Conservation (phyloP, 768 basidiomycete species). For the Roridomyces roridus region DNA sequence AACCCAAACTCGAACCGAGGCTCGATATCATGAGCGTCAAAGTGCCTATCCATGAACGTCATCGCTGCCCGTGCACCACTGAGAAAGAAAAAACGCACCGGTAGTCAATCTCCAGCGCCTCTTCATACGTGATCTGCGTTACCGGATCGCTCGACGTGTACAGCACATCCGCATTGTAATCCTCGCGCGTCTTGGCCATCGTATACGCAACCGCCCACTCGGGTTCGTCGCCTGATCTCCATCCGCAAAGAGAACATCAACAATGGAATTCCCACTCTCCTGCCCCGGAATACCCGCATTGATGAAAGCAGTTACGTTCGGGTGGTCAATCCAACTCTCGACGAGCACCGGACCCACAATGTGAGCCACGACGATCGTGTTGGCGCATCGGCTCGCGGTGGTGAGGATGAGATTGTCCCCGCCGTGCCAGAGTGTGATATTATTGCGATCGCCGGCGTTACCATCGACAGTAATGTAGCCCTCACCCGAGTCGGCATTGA, state of each 20-base stretch:
- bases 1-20: slow-evolving; percentile 41
- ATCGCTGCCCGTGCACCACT: neutral
- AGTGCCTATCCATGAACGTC: slow-evolving; percentile 24
- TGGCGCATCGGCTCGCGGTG: slow-evolving; percentile 56
- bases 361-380: slow-evolving; percentile 69
- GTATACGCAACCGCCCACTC: slow-evolving; percentile 56
- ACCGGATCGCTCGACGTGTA: neutral
- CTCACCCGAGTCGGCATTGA: slow-evolving; percentile 46
- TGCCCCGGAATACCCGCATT: slow-evolving; percentile 59
- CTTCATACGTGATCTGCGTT: slow-evolving; percentile 21
- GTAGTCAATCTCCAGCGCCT: slow-evolving; percentile 35
- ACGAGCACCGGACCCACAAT: slow-evolving; percentile 60
- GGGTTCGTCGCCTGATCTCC: slow-evolving; percentile 51
- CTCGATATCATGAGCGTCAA: slow-evolving; percentile 36
- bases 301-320: slow-evolving; percentile 54
- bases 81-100: slow-evolving; percentile 24
- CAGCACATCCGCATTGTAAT: slow-evolving; percentile 47
- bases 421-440: slow-evolving; percentile 47
- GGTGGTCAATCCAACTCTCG: slow-evolving; percentile 67
- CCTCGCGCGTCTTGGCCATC: slow-evolving; percentile 56
- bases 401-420: slow-evolving; percentile 47
- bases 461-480: slow-evolving; percentile 50
- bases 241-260: slow-evolving; percentile 63
- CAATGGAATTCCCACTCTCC: slow-evolving; percentile 63
- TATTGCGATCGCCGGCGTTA: slow-evolving; percentile 31